phyloP scores from a whole-genome alignment of 148 eudicot genomes.

The Camellia granthamiana region DNA sequence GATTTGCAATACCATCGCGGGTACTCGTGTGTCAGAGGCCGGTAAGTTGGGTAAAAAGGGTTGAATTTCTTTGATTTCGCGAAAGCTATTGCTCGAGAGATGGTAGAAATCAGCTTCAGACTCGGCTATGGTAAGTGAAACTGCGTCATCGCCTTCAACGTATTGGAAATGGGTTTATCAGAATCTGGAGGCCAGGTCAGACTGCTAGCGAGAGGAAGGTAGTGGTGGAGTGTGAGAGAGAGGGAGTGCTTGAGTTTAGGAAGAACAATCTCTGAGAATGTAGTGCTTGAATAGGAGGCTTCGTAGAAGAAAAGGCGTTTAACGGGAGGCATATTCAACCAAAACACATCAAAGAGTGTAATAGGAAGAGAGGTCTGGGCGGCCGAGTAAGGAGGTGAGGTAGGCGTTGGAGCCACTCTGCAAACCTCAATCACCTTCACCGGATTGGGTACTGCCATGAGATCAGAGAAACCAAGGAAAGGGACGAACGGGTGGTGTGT shows the following conservation, averaged over 20 bases:
- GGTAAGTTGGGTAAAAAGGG: conserved; percentile 9
- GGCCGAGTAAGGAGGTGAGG: not conserved
- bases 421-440: conserved; percentile 1
- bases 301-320: conserved; percentile 10
- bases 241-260: conserved; percentile 13
- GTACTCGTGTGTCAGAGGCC: not conserved
- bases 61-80: not conserved
- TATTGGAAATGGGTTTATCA: not conserved
- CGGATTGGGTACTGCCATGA: no score
- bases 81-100: conserved; percentile 2
- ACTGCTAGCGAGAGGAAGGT: conserved; percentile 4
- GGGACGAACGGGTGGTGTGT: no score
- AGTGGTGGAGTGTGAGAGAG: conserved; percentile 12
- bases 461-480: no score
- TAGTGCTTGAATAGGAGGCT: not conserved
- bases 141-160: not conserved
- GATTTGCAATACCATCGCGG: conserved; percentile 8
- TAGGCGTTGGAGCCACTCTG: not conserved
- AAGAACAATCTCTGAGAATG: not conserved
- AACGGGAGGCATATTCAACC: not conserved
- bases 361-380: conserved; percentile 12
- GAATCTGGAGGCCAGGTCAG: conserved; percentile 9
- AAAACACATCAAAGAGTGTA: conserved; percentile 11
- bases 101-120: not conserved
- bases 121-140: conserved; percentile 14